These are phyloP conservation scores for Suillus lakei DNA, from an alignment of 768 basidiomycete genomes.

Conservation along the genomic window DNA sequence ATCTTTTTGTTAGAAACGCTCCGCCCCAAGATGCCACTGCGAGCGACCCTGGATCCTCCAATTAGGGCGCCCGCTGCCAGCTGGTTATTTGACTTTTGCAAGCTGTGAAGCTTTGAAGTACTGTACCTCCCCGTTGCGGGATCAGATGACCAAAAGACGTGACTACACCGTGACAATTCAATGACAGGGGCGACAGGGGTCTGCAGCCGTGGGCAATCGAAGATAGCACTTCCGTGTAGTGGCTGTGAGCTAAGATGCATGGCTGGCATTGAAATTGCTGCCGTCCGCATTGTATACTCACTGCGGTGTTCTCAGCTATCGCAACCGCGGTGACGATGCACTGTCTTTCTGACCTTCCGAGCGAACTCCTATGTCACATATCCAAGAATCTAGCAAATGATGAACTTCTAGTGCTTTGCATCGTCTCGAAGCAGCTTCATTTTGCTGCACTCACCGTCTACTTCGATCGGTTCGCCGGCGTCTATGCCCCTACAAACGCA, in stretches of 20 bases:
- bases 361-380: slow-evolving; percentile 2
- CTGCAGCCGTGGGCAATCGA: slow-evolving; percentile 1
- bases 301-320: not conserved
- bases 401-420: not conserved
- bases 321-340: not conserved
- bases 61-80: no score
- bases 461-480: slow-evolving; percentile 1
- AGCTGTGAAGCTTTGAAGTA: no score
- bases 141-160: no score
- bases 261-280: not conserved
- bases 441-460: slow-evolving; percentile 7
- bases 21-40: not conserved
- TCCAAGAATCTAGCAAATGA: slow-evolving; percentile 1
- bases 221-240: not conserved
- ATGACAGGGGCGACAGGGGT: slow-evolving; percentile 1
- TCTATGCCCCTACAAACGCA: not conserved
- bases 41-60: no score
- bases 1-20: not conserved
- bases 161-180: not conserved
- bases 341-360: slow-evolving; percentile 1
- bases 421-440: slow-evolving; percentile 1
- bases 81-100: no score
- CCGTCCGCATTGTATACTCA: not conserved
- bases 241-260: not conserved
- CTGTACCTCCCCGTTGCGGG: no score